Evolutionary conservation across 208 protist species (phyloP).

Genomic region (Phytomonas sp.): DNA sequence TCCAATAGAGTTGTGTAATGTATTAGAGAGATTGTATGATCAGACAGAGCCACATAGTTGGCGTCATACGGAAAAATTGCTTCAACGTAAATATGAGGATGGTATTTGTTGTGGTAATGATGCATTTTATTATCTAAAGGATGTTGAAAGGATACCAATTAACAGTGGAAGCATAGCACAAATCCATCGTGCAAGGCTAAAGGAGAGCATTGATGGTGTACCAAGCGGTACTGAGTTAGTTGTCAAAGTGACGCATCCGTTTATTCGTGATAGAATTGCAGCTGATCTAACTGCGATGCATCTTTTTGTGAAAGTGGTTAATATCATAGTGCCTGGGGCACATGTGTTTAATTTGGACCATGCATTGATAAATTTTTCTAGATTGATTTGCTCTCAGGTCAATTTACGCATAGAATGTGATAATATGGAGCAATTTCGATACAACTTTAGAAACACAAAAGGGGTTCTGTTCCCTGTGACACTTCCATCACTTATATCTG

Average conservation of each 20-base stretch:
- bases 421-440: constrained; percentile 77
- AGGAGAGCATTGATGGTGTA: constrained; percentile 59
- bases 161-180: constrained; percentile 92
- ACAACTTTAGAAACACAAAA: constrained; percentile 68
- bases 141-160: constrained; percentile 75
- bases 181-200: constrained; percentile 75
- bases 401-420: constrained; percentile 78
- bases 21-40: constrained; percentile 66
- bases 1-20: constrained; percentile 53
- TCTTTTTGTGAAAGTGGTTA: constrained; percentile 36
- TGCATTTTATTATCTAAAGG: constrained; percentile 50
- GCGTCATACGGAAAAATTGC: constrained; percentile 65
- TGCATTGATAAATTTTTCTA: constrained; percentile 72
- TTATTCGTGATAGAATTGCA: constrained; percentile 53
- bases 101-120: constrained; percentile 21
- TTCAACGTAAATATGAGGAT: constrained; percentile 23
- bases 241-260: constrained; percentile 89
- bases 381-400: constrained; percentile 76
- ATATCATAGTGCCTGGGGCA: constrained; percentile 42
- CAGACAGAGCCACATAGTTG: constrained; percentile 57
- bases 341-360: constrained; percentile 55
- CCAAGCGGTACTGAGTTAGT: constrained; percentile 78
- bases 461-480: constrained; percentile 81
- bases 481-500: constrained; percentile 41
- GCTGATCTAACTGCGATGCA: constrained; percentile 73